Evolutionary conservation across 345 rosid species (phyloP).

Genomic region (Populus pruinosa): DNA sequence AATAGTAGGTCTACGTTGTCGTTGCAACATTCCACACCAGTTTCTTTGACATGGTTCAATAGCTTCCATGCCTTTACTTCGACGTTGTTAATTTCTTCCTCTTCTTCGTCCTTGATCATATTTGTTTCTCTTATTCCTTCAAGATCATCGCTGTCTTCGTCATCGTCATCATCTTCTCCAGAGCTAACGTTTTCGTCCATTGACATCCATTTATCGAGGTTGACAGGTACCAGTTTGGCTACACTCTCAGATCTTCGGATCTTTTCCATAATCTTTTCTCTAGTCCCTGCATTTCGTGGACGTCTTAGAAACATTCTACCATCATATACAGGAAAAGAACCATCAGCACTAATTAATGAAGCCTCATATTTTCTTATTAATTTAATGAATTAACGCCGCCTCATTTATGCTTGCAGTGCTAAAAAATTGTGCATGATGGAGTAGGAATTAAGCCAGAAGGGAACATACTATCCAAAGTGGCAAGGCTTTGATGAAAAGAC

Average conservation of each 20-base stretch:
- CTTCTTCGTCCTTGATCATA: slow-evolving; percentile 16
- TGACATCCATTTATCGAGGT: slow-evolving; percentile 35
- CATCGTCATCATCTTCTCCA: slow-evolving; percentile 16
- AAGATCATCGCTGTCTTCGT: not conserved
- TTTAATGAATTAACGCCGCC: not conserved
- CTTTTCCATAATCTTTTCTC: slow-evolving; percentile 37
- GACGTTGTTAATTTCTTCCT: slow-evolving; percentile 21
- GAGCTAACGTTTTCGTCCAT: slow-evolving; percentile 25
- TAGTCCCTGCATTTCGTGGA: slow-evolving; percentile 25
- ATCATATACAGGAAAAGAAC: not conserved
- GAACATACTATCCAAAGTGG: slow-evolving; percentile 40
- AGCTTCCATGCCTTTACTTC: slow-evolving; percentile 45
- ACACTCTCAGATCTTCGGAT: slow-evolving; percentile 32
- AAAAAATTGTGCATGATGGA: not conserved
- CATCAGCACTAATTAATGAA: not conserved
- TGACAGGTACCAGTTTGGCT: slow-evolving; percentile 31
- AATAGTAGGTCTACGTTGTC: slow-evolving; percentile 17
- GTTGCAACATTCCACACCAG: slow-evolving; percentile 23
- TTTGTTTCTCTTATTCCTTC: not conserved
- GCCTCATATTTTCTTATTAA: not conserved
- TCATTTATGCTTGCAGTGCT: not conserved
- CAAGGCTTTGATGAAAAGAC: slow-evolving; percentile 40
- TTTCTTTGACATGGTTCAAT: slow-evolving; percentile 35
- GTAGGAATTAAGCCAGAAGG: not conserved
- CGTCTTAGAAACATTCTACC: not conserved